Base-by-base conservation (phyloP, 2,329 filamentous ascomycete species). In the Calonectria honghensis region DNA sequence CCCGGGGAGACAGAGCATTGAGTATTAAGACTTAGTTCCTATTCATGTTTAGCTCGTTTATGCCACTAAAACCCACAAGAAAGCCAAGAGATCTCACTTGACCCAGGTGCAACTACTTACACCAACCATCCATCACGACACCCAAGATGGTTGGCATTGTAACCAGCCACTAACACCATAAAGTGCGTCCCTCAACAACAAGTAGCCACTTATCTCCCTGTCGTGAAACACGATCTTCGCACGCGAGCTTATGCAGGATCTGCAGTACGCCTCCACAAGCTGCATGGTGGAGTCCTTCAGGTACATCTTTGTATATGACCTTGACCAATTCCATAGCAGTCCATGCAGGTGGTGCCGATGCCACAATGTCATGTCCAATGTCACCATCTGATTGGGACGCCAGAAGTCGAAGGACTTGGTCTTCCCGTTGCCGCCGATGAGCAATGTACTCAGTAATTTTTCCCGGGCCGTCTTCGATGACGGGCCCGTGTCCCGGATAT, bases 401-500 rank as follows among this genome's bases (percentile, higher is more conserved):
- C 51, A 98, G 83, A 0, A 93, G 91, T 70, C 90, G 89, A 24
- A 97, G 77, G 6, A 97, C 92, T 83, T 98, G 94, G 48, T 92
- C 88, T 85, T 98, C 96, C 29, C 97, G 90, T 85, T 94, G 90
- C 80, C 92, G 90, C 39, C 96, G 90, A 86, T 98, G 97, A 74
- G 88, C 84, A 78, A 98, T 94, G 82, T 99, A 98, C 84, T 98
- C 95, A 27, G 86, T 80, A 68, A 98, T 94, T 82, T 92, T 96
- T 31, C 86, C 87, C 31, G 89, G 90, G 0, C 94, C 95, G 75
- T 97, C 90, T 48, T 93, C 90, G 31, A 98, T 89, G 4, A 97
- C 91, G 0, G 93, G 90, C 0, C 97, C 97, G 81, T 99, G 97
- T 5, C 95, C 96, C 0, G 97, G 96, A 83, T 98, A 98, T 2